Evolutionary conservation across 108 stramenopile species (phyloP).

Genomic region (Hondaea fermentalgiana): DNA sequence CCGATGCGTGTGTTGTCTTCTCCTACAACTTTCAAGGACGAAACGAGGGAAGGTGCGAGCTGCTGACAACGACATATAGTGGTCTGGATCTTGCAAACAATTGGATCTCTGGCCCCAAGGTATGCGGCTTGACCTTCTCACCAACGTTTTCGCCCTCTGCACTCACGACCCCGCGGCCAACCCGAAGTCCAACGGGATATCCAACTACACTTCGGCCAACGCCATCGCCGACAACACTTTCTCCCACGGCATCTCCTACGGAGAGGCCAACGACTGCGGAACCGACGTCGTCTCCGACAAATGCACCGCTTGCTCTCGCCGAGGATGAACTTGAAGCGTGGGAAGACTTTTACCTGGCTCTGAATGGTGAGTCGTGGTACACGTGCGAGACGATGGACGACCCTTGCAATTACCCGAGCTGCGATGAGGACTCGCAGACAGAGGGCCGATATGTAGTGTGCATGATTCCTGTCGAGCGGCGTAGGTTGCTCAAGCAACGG

Average conservation of each 20-base stretch:
- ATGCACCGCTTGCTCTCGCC: background rate
- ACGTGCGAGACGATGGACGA: background rate
- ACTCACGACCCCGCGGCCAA: background rate
- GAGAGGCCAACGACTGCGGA: background rate
- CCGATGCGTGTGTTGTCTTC: background rate
- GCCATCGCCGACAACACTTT: too few species aligned
- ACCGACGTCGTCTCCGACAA: background rate
- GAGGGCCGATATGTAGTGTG: background rate
- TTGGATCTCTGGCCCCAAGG: background rate
- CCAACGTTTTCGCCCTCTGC: background rate
- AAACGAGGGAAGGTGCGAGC: background rate
- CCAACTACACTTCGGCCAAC: too few species aligned
- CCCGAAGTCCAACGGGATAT: background rate
- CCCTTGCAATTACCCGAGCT: background rate
- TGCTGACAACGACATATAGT: background rate
- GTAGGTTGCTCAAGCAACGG: background rate
- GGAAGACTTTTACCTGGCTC: background rate
- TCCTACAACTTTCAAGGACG: background rate
- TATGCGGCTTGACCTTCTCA: background rate
- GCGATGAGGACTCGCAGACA: background rate
- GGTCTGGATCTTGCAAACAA: background rate
- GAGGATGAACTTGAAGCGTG: background rate
- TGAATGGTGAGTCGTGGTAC: background rate
- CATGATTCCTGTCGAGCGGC: background rate
- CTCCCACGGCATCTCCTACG: background rate